Evolutionary conservation across 1,284 basidiomycete species (phyloP).

Genomic region (Pseudozyma sp.): DNA sequence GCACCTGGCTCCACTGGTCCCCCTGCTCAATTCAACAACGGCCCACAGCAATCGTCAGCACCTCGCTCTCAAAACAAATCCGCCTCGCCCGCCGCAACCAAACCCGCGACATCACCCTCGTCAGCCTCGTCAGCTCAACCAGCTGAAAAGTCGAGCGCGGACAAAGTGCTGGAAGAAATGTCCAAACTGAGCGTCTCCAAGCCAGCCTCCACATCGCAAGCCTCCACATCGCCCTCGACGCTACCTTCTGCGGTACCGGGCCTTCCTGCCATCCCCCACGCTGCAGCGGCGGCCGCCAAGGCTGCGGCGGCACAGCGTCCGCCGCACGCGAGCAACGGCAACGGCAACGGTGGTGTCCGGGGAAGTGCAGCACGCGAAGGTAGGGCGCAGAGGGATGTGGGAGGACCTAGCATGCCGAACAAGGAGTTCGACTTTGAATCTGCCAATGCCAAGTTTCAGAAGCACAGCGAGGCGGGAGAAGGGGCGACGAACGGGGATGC

Average conservation of each 20-base stretch:
- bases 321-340: not conserved
- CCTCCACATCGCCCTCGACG: constrained; percentile 31
- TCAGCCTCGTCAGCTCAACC: not conserved
- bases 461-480: constrained; percentile 36
- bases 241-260: constrained; percentile 31
- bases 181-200: constrained; percentile 51
- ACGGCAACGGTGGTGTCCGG: not conserved
- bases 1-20: constrained; percentile 25
- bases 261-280: constrained; percentile 56
- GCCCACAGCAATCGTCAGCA: constrained; percentile 15
- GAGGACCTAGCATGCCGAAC: constrained; percentile 48
- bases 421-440: constrained; percentile 66
- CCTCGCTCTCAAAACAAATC: constrained; percentile 16
- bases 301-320: constrained; percentile 29
- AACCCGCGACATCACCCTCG: not conserved
- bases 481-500: constrained; percentile 1
- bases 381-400: constrained; percentile 5
- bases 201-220: not conserved
- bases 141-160: constrained; percentile 40
- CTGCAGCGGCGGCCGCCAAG: constrained; percentile 45
- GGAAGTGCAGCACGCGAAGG: not conserved
- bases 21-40: constrained; percentile 46
- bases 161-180: constrained; percentile 57
- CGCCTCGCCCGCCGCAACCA: constrained; percentile 18
- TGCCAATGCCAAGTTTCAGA: constrained; percentile 65